phyloP scores from a whole-genome alignment of 2,329 filamentous ascomycete species.

The Venturia nashicola region DNA sequence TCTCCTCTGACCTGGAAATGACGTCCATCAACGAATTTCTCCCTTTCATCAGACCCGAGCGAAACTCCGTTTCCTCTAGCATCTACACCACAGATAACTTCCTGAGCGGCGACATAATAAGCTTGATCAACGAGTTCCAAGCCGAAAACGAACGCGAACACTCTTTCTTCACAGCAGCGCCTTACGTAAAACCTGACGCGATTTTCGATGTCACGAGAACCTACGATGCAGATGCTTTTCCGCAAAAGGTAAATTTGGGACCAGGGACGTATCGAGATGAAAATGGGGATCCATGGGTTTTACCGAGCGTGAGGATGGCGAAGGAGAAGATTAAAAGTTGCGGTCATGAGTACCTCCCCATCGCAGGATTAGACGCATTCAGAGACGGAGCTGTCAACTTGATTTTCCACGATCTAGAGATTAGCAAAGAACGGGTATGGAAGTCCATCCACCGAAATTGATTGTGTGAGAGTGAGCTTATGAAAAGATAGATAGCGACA shows the following conservation, averaged over 20 bases:
- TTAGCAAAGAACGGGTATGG: not conserved
- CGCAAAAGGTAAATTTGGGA: conserved; percentile 27
- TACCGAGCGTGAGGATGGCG: conserved; percentile 24
- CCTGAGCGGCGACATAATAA: not conserved
- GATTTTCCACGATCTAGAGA: not conserved
- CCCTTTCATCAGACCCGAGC: not conserved
- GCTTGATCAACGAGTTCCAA: not conserved
- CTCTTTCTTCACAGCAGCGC: not conserved
- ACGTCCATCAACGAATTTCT: not conserved
- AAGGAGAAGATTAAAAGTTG: conserved; percentile 4
- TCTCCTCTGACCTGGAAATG: not conserved
- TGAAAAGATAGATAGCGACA: not conserved
- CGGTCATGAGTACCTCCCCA: conserved; percentile 2
- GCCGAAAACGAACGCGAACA: not conserved
- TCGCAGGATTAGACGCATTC: not conserved
- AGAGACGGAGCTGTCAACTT: not conserved
- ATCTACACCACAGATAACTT: not conserved
- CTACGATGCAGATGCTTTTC: conserved; percentile 11
- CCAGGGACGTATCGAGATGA: conserved; percentile 30
- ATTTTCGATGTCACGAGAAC: conserved; percentile 9
- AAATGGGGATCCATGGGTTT: conserved; percentile 24
- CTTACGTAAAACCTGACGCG: not conserved
- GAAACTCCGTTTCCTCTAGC: not conserved
- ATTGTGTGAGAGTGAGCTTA: not conserved
- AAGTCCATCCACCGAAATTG: not conserved